Evolutionary conservation across 2,329 filamentous ascomycete species (phyloP).

Genomic region (Botrytis aclada): DNA sequence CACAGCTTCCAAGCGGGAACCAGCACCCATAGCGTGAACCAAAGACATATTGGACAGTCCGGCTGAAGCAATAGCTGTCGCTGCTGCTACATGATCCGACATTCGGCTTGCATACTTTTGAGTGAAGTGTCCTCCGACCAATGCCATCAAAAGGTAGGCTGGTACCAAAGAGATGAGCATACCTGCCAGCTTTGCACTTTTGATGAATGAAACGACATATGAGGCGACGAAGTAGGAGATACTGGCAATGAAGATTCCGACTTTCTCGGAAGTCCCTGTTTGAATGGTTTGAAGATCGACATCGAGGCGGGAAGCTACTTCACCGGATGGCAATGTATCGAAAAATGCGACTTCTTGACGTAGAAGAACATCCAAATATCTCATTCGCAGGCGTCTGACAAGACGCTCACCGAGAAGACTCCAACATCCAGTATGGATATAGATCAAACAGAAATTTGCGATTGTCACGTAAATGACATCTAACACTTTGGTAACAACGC

Average conservation of each 20-base stretch:
- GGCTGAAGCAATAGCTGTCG: conserved; percentile 1
- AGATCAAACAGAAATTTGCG: conserved; percentile 61
- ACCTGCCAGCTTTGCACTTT: conserved; percentile 51
- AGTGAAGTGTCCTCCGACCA: conserved; percentile 5
- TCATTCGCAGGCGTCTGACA: conserved; percentile 51
- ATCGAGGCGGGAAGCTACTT: conserved; percentile 49
- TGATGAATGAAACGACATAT: conserved; percentile 58
- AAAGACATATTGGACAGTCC: conserved; percentile 5
- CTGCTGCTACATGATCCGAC: conserved; percentile 6
- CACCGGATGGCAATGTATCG: conserved; percentile 51
- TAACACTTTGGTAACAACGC: conserved; percentile 49
- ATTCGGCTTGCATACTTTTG: conserved; percentile 7
- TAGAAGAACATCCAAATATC: conserved; percentile 49
- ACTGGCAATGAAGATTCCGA: conserved; percentile 54
- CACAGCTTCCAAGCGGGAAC: neutral
- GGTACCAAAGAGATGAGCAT: conserved; percentile 36
- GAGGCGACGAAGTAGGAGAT: conserved; percentile 46
- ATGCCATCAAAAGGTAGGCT: conserved; percentile 3
- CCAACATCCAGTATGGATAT: conserved; percentile 60
- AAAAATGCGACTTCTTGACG: conserved; percentile 54
- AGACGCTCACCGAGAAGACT: conserved; percentile 53
- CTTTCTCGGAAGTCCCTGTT: conserved; percentile 57
- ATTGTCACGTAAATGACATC: conserved; percentile 62
- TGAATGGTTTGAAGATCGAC: conserved; percentile 56
- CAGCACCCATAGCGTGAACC: conserved; percentile 9